phyloP scores from a whole-genome alignment of 2,329 filamentous ascomycete genomes.

The Nemania sp. region DNA sequence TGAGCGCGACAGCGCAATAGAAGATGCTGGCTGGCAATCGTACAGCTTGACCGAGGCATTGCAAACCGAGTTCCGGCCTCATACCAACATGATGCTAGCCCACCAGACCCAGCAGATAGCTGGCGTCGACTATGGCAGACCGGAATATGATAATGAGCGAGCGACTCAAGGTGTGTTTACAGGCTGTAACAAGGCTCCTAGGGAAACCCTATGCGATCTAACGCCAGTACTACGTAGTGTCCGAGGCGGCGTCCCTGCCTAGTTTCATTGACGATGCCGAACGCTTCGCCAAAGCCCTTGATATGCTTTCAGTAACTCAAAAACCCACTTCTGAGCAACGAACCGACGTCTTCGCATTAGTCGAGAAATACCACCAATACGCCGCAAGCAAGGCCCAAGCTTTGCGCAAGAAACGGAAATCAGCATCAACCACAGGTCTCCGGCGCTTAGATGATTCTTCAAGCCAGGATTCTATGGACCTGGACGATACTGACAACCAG shows the following conservation, averaged over 20 bases:
- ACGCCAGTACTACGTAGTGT: conserved; percentile 35
- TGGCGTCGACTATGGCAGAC: conserved; percentile 37
- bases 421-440: conserved; percentile 49
- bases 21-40: conserved; percentile 47
- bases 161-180: conserved; percentile 41
- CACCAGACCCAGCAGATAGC: conserved; percentile 36
- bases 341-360: conserved; percentile 75
- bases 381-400: conserved; percentile 59
- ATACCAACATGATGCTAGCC: conserved; percentile 38
- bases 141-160: conserved; percentile 35
- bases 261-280: conserved; percentile 76
- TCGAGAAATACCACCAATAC: conserved; percentile 73
- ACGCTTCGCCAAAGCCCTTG: conserved; percentile 84
- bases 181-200: background rate
- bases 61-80: conserved; percentile 29
- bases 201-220: background rate
- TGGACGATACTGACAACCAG: conserved; percentile 62
- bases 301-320: conserved; percentile 73
- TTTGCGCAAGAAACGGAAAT: conserved; percentile 57
- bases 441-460: conserved; percentile 51
- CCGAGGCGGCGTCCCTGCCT: conserved; percentile 38
- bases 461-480: conserved; percentile 65
- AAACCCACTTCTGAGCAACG: conserved; percentile 66
- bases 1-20: conserved; percentile 36
- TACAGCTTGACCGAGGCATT: conserved; percentile 41